Conservation (phyloP, 768 basidiomycete genomes). For the Pilatotrama ljubarskyi region DNA sequence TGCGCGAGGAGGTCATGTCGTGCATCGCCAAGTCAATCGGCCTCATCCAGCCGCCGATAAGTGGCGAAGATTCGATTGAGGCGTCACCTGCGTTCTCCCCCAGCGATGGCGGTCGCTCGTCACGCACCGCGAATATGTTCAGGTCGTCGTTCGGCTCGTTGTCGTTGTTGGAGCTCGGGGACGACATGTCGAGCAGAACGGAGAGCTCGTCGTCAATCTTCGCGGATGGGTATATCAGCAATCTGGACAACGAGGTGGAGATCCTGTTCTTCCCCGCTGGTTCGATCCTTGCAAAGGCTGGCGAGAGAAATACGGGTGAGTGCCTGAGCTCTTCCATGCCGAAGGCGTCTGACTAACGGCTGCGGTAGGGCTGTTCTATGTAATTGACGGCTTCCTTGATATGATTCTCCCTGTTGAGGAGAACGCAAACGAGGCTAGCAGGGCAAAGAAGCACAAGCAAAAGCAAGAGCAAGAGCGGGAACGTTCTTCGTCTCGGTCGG, state of each 20-base stretch:
- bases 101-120: slow-evolving; percentile 38
- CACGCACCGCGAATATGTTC: slow-evolving; percentile 41
- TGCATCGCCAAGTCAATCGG: slow-evolving; percentile 98
- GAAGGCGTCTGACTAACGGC: neutral
- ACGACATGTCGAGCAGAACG: slow-evolving; percentile 67
- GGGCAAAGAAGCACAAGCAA: slow-evolving; percentile 7
- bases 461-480: too few species aligned
- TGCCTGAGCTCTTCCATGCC: neutral
- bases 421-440: neutral
- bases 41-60: slow-evolving; percentile 81
- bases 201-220: slow-evolving; percentile 54
- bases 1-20: slow-evolving; percentile 96
- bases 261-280: slow-evolving; percentile 92
- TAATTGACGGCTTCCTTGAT: slow-evolving; percentile 95
- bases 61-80: slow-evolving; percentile 63
- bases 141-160: slow-evolving; percentile 72
- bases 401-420: slow-evolving; percentile 67
- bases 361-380: slow-evolving; percentile 76
- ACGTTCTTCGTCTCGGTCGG: slow-evolving; percentile 12
- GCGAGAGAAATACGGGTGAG: slow-evolving; percentile 83
- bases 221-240: slow-evolving; percentile 64
- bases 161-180: slow-evolving; percentile 68
- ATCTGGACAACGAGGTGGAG: slow-evolving; percentile 95
- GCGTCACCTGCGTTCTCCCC: slow-evolving; percentile 65
- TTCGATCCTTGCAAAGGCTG: slow-evolving; percentile 81